Percentiles rank a stretch among this genome's conserved stretches.
phyloP scores from a whole-genome alignment of 345 rosid species.

The Linum lewisii region DNA sequence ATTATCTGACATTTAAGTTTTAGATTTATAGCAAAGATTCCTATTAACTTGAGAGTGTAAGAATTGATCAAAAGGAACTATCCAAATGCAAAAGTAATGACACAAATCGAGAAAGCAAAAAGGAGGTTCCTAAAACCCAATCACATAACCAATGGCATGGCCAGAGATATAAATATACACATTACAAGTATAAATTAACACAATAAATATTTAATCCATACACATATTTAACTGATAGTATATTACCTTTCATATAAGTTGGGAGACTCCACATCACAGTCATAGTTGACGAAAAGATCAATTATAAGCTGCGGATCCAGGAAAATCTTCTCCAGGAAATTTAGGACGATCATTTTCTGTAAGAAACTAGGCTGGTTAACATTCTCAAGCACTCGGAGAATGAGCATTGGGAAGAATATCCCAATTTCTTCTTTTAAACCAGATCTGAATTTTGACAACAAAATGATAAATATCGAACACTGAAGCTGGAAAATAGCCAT shows the following conservation, averaged over 20 bases:
- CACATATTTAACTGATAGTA: not conserved
- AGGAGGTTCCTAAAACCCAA: too few species aligned
- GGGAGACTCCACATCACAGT: constrained; percentile 90
- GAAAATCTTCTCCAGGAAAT: constrained; percentile 65
- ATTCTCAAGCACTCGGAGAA: constrained; percentile 92
- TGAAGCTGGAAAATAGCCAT: constrained; percentile 96
- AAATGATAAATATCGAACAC: constrained; percentile 70
- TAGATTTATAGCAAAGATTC: too few species aligned
- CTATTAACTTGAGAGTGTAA: too few species aligned
- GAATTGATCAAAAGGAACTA: too few species aligned
- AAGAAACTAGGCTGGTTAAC: constrained; percentile 93
- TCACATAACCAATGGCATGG: too few species aligned
- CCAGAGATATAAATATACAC: too few species aligned
- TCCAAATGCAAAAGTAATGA: too few species aligned
- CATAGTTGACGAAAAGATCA: constrained; percentile 92
- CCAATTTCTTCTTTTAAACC: constrained; percentile 86
- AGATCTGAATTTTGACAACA: constrained; percentile 74
- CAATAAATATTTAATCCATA: not conserved
- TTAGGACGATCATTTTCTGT: constrained; percentile 94
- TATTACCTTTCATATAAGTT: constrained; percentile 91
- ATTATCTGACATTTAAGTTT: not conserved
- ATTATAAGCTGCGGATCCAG: constrained; percentile 69
- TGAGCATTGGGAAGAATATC: constrained; percentile 90
- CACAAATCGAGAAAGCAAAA: too few species aligned
- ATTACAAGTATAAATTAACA: not conserved